Evolutionary conservation across 345 rosid genomes (phyloP), one percentile per base, ranked within the genome.

Genomic region (Hevea brasiliensis): DNA sequence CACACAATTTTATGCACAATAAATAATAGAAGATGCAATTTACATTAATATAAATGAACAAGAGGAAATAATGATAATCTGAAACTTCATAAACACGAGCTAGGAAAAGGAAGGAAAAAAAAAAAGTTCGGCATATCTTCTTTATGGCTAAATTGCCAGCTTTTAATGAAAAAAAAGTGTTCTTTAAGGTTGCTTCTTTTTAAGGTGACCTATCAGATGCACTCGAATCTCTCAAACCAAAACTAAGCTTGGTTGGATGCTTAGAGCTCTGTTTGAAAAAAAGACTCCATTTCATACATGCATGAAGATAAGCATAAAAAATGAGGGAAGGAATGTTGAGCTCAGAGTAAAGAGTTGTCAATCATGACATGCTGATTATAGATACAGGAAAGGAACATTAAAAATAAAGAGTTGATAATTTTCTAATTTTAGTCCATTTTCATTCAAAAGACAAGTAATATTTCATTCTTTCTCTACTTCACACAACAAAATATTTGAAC

Each of bases 1-100:
- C 40, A 60, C 69, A 53, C 21, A 68, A 47, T 23, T 23, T 1
- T 27, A 37, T 41, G 8, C 7, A 58, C 65, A 27, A 21, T 29
- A 60, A 24, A n/a, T 2, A 45, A 70, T 23, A 56, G 40, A 61
- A 51, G 15, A 69, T 44, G 65, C 45, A 62, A 18, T 26, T 9
- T 42, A 32, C 20, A 55, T 6, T 27, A 59, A 45, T 32, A 4
- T 32, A 32, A 32, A 45, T 54, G 15, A 42, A 70, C 59, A 72
- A 68, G 10, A 24, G 7, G 12, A 78, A 54, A 40, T 42, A 50
- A 17, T 65, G 37, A 29, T 42, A 61, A 76, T 64, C 71, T 32
- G 24, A 41, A 73, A 51, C 24, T 44, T 50, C 72, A 73, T 14
- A 45, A 14, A 20, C 24, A 65, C 61, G 44, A 12, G 9, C 54